Evolutionary conservation across 352 stramenopile species (phyloP).

Genomic region (Globisporangium okanoganense): DNA sequence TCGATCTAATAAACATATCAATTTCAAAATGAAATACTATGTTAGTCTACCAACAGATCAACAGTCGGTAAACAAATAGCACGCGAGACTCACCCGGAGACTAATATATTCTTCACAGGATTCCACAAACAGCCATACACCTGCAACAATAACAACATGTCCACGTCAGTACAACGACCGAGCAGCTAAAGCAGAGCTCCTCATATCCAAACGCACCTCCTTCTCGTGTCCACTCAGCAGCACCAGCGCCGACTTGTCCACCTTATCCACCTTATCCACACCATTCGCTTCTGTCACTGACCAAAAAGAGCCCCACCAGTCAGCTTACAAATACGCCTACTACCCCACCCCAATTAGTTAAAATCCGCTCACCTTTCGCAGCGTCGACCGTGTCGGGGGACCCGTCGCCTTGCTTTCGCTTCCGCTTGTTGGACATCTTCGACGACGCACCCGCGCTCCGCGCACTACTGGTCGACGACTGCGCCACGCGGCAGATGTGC

Average conservation of each 20-base stretch:
- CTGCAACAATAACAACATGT: slow-evolving; percentile 52
- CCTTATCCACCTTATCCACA: slow-evolving; percentile 59
- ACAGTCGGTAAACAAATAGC: not conserved
- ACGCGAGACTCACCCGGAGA: slow-evolving; percentile 66
- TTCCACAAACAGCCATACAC: slow-evolving; percentile 99
- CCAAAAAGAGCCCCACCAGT: not conserved
- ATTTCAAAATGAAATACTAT: not conserved
- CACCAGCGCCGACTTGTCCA: slow-evolving; percentile 57
- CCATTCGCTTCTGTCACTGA: slow-evolving; percentile 53
- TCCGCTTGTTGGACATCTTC: slow-evolving; percentile 79
- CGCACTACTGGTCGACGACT: slow-evolving; percentile 68
- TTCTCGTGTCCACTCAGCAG: slow-evolving; percentile 82
- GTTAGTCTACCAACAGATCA: not conserved
- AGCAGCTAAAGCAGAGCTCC: not conserved
- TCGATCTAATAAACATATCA: slow-evolving; percentile 44
- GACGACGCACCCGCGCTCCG: slow-evolving; percentile 26
- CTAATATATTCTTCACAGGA: slow-evolving; percentile 92
- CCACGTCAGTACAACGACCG: not conserved
- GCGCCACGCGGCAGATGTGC: slow-evolving; percentile 85
- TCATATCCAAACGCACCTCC: slow-evolving; percentile 31
- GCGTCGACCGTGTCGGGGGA: slow-evolving; percentile 62
- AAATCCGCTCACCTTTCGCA: slow-evolving; percentile 43
- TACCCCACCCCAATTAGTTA: too few relatives aligned
- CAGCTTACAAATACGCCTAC: slow-evolving; percentile 5
- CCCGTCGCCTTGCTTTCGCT: slow-evolving; percentile 65